Conservation (phyloP, 2,329 filamentous ascomycete species). For the Nakataea oryzae region DNA sequence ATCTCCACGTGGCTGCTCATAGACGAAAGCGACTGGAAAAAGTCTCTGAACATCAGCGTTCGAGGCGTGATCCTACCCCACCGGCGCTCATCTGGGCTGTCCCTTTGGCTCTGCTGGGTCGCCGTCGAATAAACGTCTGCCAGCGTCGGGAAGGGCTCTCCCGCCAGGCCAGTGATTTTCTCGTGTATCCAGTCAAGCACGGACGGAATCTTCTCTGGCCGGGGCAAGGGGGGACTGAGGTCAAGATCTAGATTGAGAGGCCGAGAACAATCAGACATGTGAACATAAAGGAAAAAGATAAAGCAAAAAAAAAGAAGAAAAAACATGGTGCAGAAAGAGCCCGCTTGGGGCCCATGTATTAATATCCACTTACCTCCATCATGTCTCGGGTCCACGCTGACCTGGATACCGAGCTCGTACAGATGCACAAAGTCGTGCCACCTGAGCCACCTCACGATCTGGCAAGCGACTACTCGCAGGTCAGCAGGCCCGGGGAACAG, state of each 20-base stretch:
- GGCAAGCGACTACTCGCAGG: constrained; percentile 65
- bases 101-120: constrained; percentile 22
- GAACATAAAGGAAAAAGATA: neutral
- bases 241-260: constrained; percentile 17
- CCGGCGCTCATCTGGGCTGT: constrained; percentile 22
- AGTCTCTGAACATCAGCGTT: constrained; percentile 58
- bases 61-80: constrained; percentile 48
- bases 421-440: constrained; percentile 44
- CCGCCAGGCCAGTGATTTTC: constrained; percentile 27
- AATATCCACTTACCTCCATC: constrained; percentile 23
- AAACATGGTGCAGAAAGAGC: too few species aligned
- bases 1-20: constrained; percentile 46
- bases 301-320: neutral
- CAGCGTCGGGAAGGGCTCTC: constrained; percentile 28
- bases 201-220: constrained; percentile 20
- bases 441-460: constrained; percentile 72
- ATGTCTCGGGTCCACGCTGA: constrained; percentile 27
- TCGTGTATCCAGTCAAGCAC: constrained; percentile 44
- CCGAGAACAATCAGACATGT: neutral
- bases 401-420: constrained; percentile 44
- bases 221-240: constrained; percentile 13
- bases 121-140: constrained; percentile 32
- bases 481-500: constrained; percentile 32
- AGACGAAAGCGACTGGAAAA: constrained; percentile 49
- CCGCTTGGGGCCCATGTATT: too few species aligned